Evolutionary conservation across 208 protist species (phyloP).

Genomic region (Naegleria gruberi): DNA sequence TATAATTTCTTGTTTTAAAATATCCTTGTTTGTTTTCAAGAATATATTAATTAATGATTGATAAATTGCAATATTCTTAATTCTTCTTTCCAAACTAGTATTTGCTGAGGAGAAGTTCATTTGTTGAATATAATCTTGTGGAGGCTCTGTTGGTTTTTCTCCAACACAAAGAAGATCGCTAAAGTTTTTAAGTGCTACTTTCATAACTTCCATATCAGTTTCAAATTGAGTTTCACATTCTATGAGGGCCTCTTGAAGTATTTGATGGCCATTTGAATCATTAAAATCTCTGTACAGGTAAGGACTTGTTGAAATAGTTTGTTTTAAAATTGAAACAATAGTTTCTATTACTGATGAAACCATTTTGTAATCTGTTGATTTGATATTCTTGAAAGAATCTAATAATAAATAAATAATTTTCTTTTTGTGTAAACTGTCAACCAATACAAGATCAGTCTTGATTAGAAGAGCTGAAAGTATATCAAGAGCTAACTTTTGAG

Average conservation of each 20-base stretch:
- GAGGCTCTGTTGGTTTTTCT: background rate
- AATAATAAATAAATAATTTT: background rate
- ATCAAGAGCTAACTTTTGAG: background rate
- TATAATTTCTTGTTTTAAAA: background rate
- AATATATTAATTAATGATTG: background rate
- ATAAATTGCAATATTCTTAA: background rate
- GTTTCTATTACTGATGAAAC: background rate
- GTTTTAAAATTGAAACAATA: background rate
- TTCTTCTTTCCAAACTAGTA: background rate
- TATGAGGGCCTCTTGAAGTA: background rate
- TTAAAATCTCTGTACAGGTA: background rate
- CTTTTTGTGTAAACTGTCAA: background rate
- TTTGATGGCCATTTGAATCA: constrained; percentile 1
- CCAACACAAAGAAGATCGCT: background rate
- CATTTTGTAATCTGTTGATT: background rate
- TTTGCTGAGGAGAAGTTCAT: background rate
- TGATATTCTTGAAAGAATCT: background rate
- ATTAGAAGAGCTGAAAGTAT: background rate
- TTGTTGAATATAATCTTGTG: background rate
- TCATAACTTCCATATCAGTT: background rate
- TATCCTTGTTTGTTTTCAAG: background rate
- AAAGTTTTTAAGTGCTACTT: background rate
- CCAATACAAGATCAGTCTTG: background rate
- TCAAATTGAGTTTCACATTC: background rate
- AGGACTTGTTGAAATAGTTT: background rate